Conservation (phyloP, 2,329 filamentous ascomycete genomes). For the Epichloe brachyelytri region DNA sequence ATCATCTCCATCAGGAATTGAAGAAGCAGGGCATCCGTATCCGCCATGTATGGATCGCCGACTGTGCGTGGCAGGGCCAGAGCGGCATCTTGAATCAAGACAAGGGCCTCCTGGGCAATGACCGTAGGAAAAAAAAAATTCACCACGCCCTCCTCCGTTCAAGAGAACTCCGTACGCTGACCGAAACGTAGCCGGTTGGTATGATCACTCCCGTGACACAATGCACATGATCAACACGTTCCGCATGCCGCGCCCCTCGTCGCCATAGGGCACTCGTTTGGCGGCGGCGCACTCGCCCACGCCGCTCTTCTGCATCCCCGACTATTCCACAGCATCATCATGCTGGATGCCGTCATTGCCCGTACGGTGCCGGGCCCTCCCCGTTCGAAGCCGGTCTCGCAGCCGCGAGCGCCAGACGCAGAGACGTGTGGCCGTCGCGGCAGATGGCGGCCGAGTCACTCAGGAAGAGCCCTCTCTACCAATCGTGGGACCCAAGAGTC, state of each 20-base stretch:
- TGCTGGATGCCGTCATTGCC: constrained; percentile 76
- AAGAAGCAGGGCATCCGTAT: constrained; percentile 53
- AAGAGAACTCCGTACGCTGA: too few species aligned
- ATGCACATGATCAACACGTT: constrained; percentile 77
- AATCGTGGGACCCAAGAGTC: constrained; percentile 68
- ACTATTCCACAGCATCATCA: constrained; percentile 59
- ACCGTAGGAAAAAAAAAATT: constrained; percentile 41
- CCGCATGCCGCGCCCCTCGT: constrained; percentile 64
- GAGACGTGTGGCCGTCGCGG: constrained; percentile 73
- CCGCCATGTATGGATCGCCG: constrained; percentile 77
- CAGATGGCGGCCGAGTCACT: constrained; percentile 55
- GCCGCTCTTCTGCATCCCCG: constrained; percentile 68
- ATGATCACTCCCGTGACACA: constrained; percentile 74
- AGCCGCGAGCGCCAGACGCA: constrained; percentile 53
- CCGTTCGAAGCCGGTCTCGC: constrained; percentile 28
- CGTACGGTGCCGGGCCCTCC: constrained; percentile 25
- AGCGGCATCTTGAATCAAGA: constrained; percentile 68
- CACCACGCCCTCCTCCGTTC: too few species aligned
- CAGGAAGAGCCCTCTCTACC: constrained; percentile 55
- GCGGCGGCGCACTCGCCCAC: constrained; percentile 59
- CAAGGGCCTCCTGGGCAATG: constrained; percentile 53
- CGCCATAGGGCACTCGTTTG: constrained; percentile 83
- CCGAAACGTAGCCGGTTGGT: constrained; percentile 55
- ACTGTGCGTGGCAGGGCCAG: constrained; percentile 73
- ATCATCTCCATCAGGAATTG: constrained; percentile 54